Evolutionary conservation across 2,329 filamentous ascomycete species (phyloP).

Genomic region (Lachnum nothofagi): DNA sequence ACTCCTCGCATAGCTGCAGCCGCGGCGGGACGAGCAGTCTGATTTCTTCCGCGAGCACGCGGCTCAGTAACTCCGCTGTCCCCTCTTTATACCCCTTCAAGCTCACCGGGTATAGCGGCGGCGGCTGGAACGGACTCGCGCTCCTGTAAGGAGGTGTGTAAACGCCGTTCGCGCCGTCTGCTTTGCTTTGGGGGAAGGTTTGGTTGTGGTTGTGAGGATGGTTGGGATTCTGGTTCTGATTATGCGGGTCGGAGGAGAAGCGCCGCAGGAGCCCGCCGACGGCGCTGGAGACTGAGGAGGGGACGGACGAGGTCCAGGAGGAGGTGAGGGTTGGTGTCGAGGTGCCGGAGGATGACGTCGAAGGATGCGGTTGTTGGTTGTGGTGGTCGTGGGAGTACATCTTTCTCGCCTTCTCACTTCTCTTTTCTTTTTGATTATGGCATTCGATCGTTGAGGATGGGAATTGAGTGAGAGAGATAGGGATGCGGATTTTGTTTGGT

Average conservation of each 20-base stretch:
- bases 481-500: neutral
- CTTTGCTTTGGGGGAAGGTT: neutral
- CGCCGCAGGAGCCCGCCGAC: slow-evolving; percentile 64
- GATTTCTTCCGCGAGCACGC: slow-evolving; percentile 83
- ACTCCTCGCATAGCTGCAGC: slow-evolving; percentile 79
- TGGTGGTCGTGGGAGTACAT: neutral
- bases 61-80: slow-evolving; percentile 61
- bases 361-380: too few species aligned
- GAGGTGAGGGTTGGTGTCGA: slow-evolving; percentile 33
- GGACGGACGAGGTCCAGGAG: slow-evolving; percentile 36
- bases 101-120: slow-evolving; percentile 75
- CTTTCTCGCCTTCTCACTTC: slow-evolving; percentile 1
- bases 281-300: slow-evolving; percentile 44
- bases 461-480: neutral
- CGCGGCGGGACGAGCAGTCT: slow-evolving; percentile 80
- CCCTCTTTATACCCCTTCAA: slow-evolving; percentile 61
- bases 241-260: slow-evolving; percentile 46
- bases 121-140: slow-evolving; percentile 77
- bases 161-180: slow-evolving; percentile 22
- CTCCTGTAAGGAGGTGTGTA: slow-evolving; percentile 44
- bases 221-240: neutral
- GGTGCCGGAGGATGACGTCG: slow-evolving; percentile 15
- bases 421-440: neutral
- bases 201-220: neutral
- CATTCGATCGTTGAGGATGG: neutral